Base-by-base conservation (phyloP, 352 stramenopile genomes). In the Phytophthora crassamura region DNA sequence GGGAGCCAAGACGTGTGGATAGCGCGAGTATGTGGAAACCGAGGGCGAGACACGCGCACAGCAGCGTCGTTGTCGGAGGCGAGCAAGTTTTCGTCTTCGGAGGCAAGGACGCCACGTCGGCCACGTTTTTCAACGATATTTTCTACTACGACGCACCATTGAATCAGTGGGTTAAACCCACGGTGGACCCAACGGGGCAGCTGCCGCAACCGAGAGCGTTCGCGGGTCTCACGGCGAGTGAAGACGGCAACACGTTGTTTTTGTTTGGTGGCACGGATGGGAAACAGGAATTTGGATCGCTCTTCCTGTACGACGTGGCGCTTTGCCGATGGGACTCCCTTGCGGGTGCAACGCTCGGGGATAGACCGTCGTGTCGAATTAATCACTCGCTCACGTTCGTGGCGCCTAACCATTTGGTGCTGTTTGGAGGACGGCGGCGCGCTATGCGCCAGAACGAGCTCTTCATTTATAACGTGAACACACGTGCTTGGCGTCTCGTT, bases 71-170 rank as follows among this genome's bases (percentile, higher is more conserved):
- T 1, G 40, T 91, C 1, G 75, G 76, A n/a, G 78, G 82, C 32
- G 80, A 84, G 9, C 60, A 84, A 32, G 47, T 93, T 15, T 93
- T 84, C 52, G 85, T 84, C 58, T 93, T 91, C 69, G 84, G 84
- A 45, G 84, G 84, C 51, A 88, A 86, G 59, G 79, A 89, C 59
- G 77, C 77, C 1, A 54, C 61, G 9, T 69, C 67, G 7, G 75
- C 72, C 25, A 62, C 34, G 11, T 91, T 79, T 65, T 90, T 80
- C 63, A 84, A 89, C 62, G 84, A 93, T 57, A 72, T 93, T 15
- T 91, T 93, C 55, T 91, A 88, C 69, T 90, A 86, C 56, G 80
- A 93, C 52, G 66, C 77, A 14, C 56, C 53, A n/a, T 45, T 89
- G 15, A 82, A 86, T 48, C 75, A 88, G 57, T 93, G 84, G 84